Evolutionary conservation across 805 yeast genomes (phyloP).

Genomic region (Yarrowia osloensis): DNA sequence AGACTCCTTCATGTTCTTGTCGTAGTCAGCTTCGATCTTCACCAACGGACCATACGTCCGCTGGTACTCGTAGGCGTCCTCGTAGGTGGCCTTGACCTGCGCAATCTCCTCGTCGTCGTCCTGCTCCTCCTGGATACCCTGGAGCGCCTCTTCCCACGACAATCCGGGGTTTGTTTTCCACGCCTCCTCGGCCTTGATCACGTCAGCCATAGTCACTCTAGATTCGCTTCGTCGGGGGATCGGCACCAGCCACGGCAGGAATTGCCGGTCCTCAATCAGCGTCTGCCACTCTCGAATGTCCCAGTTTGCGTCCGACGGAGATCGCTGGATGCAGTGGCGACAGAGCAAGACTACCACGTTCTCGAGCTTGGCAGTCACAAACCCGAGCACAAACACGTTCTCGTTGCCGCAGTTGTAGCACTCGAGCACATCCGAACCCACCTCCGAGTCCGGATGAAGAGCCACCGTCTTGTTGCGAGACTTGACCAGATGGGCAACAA

Average conservation of each 20-base stretch:
- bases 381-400: slow-evolving; percentile 80
- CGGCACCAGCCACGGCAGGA: slow-evolving; percentile 79
- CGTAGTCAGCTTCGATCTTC: slow-evolving; percentile 78
- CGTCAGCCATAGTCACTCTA: slow-evolving; percentile 60
- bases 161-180: slow-evolving; percentile 78
- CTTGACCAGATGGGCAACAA: slow-evolving; percentile 79
- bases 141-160: slow-evolving; percentile 62
- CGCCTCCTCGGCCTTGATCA: slow-evolving; percentile 70
- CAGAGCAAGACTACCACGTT: slow-evolving; percentile 85
- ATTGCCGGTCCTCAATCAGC: slow-evolving; percentile 73
- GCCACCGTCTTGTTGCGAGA: slow-evolving; percentile 74
- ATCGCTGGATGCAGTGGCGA: slow-evolving; percentile 70
- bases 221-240: neutral
- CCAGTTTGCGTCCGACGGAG: slow-evolving; percentile 78
- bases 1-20: slow-evolving; percentile 68
- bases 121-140: slow-evolving; percentile 47
- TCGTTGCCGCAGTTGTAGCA: slow-evolving; percentile 87
- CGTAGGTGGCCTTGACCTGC: slow-evolving; percentile 74
- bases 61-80: slow-evolving; percentile 83
- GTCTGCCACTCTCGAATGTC: slow-evolving; percentile 88
- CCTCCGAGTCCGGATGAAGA: slow-evolving; percentile 74
- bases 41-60: slow-evolving; percentile 81
- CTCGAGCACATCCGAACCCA: slow-evolving; percentile 85
- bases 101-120: slow-evolving; percentile 57
- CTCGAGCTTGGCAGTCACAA: slow-evolving; percentile 82